These are phyloP conservation scores for Tympanopsis confertula DNA, from an alignment of 2,329 filamentous ascomycete genomes.

Conservation along the genomic window DNA sequence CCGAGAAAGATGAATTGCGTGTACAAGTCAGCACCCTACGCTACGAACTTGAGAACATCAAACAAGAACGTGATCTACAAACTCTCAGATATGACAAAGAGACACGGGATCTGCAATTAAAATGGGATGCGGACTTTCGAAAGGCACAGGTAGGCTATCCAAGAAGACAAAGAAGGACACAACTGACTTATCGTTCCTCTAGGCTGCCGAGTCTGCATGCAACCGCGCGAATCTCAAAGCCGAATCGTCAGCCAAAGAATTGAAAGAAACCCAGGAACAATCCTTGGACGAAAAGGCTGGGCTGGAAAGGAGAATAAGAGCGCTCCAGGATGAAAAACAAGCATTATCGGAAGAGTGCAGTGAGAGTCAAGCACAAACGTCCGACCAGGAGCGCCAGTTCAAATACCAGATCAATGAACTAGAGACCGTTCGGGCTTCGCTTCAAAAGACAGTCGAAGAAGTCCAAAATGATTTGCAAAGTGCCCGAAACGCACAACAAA, in stretches of 20 bases:
- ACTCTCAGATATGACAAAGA: conserved; percentile 47
- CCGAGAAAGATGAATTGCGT: conserved; percentile 45
- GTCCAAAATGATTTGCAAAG: conserved; percentile 26
- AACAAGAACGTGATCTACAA: conserved; percentile 47
- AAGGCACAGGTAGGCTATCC: conserved; percentile 23
- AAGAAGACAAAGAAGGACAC: neutral
- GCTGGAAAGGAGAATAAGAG: conserved; percentile 37
- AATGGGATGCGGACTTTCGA: conserved; percentile 46
- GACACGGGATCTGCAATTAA: conserved; percentile 41
- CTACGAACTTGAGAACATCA: conserved; percentile 51
- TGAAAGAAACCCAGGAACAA: neutral
- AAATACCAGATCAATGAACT: conserved; percentile 43
- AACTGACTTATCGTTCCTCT: neutral
- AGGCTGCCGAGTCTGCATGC: neutral
- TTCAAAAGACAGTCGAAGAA: conserved; percentile 37
- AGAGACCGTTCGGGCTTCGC: conserved; percentile 38
- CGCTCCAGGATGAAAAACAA: conserved; percentile 42
- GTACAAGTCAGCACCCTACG: conserved; percentile 49
- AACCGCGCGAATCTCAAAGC: neutral
- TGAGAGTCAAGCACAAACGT: conserved; percentile 40
- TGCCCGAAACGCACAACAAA: conserved; percentile 25
- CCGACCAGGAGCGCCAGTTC: conserved; percentile 39
- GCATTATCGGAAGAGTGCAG: conserved; percentile 44
- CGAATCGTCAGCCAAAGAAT: neutral
- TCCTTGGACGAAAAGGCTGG: neutral